Conservation (phyloP, 148 eudicot genomes). For the Hydrangea macrophylla region DNA sequence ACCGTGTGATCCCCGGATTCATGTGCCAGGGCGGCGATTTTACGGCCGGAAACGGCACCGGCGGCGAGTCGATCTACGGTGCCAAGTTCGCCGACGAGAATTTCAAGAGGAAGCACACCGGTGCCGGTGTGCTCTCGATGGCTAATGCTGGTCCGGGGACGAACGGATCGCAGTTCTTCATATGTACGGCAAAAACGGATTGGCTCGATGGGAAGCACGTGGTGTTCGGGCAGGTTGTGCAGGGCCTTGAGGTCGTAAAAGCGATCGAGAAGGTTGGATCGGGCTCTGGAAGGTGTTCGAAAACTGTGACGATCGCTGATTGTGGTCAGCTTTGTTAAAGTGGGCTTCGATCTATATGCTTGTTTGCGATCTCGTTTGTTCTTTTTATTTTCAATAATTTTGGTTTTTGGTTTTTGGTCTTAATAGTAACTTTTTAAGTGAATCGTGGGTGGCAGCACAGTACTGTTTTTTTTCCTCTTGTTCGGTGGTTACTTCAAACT, state of each 20-base stretch:
- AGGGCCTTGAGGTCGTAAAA: slow-evolving; percentile 54
- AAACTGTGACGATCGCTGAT: slow-evolving; percentile 54
- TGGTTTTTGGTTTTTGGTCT: neutral
- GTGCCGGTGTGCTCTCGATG: slow-evolving; percentile 73
- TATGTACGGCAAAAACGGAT: slow-evolving; percentile 62
- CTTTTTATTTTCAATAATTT: neutral
- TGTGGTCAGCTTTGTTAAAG: slow-evolving; percentile 52
- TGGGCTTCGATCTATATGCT: neutral
- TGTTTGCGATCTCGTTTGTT: neutral
- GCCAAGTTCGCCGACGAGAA: slow-evolving; percentile 52
- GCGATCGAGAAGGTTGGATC: slow-evolving; percentile 56
- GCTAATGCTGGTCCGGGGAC: slow-evolving; percentile 68
- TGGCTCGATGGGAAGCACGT: slow-evolving; percentile 79
- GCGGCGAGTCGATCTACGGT: slow-evolving; percentile 59
- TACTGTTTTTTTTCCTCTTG: no score
- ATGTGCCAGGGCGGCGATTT: slow-evolving; percentile 69
- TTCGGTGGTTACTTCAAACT: neutral
- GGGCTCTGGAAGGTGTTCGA: slow-evolving; percentile 35
- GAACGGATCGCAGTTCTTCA: slow-evolving; percentile 78
- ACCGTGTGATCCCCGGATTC: slow-evolving; percentile 60
- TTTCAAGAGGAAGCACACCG: slow-evolving; percentile 53
- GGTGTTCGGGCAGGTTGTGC: slow-evolving; percentile 65
- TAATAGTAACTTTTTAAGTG: neutral
- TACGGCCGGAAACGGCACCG: slow-evolving; percentile 54
- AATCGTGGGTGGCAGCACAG: neutral